Evolutionary conservation across 1,284 basidiomycete genomes (phyloP).

Genomic region (Gymnopus androsaceus): DNA sequence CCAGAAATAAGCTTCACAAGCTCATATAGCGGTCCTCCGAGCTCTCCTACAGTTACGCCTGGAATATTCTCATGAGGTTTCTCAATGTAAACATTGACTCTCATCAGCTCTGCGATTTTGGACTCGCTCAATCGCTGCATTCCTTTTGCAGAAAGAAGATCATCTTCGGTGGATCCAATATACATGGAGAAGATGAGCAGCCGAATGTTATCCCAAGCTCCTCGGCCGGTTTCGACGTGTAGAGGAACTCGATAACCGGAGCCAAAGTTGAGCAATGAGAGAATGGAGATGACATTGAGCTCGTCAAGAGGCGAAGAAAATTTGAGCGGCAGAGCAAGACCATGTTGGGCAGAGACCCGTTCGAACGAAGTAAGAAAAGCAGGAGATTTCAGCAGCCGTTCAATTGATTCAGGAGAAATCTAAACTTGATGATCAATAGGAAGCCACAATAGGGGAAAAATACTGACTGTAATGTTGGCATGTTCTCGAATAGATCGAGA

Average conservation of each 20-base stretch:
- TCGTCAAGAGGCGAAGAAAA: slow-evolving; percentile 72
- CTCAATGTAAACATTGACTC: slow-evolving; percentile 71
- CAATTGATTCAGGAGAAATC: slow-evolving; percentile 59
- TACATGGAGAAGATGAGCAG: slow-evolving; percentile 72
- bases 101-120: slow-evolving; percentile 74
- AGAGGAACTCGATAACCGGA: slow-evolving; percentile 77
- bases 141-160: slow-evolving; percentile 69
- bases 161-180: slow-evolving; percentile 52
- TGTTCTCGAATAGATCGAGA: slow-evolving; percentile 45
- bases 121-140: slow-evolving; percentile 54
- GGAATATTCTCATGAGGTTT: slow-evolving; percentile 67
- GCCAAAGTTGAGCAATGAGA: slow-evolving; percentile 79
- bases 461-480: slow-evolving; percentile 45
- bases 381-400: slow-evolving; percentile 62
- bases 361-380: slow-evolving; percentile 65
- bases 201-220: slow-evolving; percentile 80
- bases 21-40: slow-evolving; percentile 74
- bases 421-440: slow-evolving; percentile 25
- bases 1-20: slow-evolving; percentile 66
- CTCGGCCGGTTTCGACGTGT: slow-evolving; percentile 67
- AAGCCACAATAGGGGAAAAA: neutral
- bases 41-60: slow-evolving; percentile 73
- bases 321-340: slow-evolving; percentile 72
- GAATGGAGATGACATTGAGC: slow-evolving; percentile 70
- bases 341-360: slow-evolving; percentile 62